Conservation (phyloP, 176 grass and related monocot species). For the Melocanna baccifera region DNA sequence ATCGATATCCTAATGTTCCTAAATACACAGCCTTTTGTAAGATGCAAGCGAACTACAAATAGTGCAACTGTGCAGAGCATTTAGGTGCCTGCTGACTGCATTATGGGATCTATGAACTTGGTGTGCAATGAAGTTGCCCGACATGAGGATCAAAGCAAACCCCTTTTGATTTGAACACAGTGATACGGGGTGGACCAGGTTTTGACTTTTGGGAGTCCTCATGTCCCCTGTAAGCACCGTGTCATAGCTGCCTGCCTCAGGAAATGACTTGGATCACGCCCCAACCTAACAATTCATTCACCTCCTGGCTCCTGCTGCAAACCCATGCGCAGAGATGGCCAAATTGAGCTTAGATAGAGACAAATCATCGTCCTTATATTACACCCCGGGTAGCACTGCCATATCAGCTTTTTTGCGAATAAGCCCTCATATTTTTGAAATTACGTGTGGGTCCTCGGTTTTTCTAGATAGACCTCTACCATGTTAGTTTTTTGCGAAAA, state of each 20-base stretch:
- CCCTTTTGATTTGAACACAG: constrained; percentile 6
- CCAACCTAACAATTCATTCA: neutral
- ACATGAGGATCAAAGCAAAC: constrained; percentile 13
- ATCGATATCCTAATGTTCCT: neutral
- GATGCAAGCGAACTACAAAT: neutral
- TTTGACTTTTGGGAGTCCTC: constrained; percentile 20
- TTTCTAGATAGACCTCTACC: too few species aligned
- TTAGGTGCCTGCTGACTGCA: neutral
- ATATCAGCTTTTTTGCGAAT: too few species aligned
- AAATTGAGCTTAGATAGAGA: neutral
- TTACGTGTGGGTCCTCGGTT: too few species aligned
- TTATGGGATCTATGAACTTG: neutral
- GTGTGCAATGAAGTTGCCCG: neutral
- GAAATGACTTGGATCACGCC: constrained; percentile 29
- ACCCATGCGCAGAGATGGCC: neutral
- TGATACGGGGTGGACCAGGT: constrained; percentile 19
- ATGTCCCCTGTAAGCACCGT: constrained; percentile 12
- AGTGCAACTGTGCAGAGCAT: neutral
- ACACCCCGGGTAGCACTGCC: too few species aligned
- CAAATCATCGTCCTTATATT: too few species aligned
- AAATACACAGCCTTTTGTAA: neutral
- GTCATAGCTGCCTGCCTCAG: neutral
- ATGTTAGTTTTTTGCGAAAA: too few species aligned
- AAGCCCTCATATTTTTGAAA: too few species aligned
- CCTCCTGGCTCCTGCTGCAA: neutral